phyloP scores from a whole-genome alignment of 176 grass and related monocot species.

The Hordeum vulgare region MorexV3_pseudomolecules_assembly NC_058522.1:526293529-526294028 shows the following conservation, averaged over 20 bases:
- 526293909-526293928: background rate
- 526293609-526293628: too few relatives aligned
- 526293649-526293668: too few relatives aligned
- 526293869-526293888: background rate
- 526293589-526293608: too few relatives aligned
- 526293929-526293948: background rate
- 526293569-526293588: too few relatives aligned
- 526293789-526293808: background rate
- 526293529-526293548: too few relatives aligned
- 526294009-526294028: constrained; percentile 31
- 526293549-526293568: too few relatives aligned
- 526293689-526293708: too few relatives aligned
- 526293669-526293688: too few relatives aligned
- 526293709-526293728: too few relatives aligned
- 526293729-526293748: too few relatives aligned
- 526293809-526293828: constrained; percentile 15
- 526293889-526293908: background rate
- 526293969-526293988: constrained; percentile 15
- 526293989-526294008: constrained; percentile 17
- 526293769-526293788: background rate
- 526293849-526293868: background rate
- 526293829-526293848: background rate
- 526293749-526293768: too few relatives aligned
- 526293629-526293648: too few relatives aligned
- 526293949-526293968: background rate